phyloP scores from a whole-genome alignment of 768 basidiomycete species.

The Lyophyllum decastes region DNA sequence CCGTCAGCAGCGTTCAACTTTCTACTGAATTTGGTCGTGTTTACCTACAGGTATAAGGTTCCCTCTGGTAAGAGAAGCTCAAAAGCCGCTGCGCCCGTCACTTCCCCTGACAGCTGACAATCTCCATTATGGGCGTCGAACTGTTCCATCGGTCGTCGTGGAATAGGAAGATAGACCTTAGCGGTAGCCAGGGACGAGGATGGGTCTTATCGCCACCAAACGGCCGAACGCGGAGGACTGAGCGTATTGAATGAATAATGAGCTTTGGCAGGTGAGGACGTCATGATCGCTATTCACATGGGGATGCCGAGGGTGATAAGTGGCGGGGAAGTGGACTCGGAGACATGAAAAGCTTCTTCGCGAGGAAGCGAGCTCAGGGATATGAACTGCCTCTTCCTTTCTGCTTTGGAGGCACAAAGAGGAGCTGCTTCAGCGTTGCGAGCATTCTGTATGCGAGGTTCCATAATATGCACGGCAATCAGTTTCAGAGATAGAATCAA shows the following conservation, averaged over 20 bases:
- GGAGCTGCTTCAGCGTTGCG: not conserved
- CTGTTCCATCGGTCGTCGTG: not conserved
- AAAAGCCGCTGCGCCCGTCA: not conserved
- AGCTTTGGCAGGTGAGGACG: not conserved
- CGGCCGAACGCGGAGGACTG: not conserved
- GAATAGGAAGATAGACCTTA: not conserved
- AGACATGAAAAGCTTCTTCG: not conserved
- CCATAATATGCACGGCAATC: not conserved
- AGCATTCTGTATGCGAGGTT: not conserved
- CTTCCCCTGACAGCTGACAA: slow-evolving; percentile 15
- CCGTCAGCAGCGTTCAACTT: slow-evolving; percentile 5
- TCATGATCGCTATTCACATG: not conserved
- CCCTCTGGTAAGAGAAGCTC: not conserved
- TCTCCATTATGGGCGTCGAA: not conserved
- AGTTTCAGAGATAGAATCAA: slow-evolving; percentile 12
- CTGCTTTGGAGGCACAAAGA: not conserved
- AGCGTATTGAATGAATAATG: not conserved
- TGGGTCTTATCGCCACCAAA: not conserved
- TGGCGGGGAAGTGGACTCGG: not conserved
- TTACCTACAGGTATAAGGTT: not conserved
- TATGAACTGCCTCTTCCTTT: not conserved
- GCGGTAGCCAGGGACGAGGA: not conserved
- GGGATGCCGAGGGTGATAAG: not conserved
- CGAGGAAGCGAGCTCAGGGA: not conserved
- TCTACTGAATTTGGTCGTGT: slow-evolving; percentile 17